These are phyloP conservation scores for Colletotrichum australisinense DNA, from an alignment of 2,329 filamentous ascomycete genomes.

Conservation along the genomic window DNA sequence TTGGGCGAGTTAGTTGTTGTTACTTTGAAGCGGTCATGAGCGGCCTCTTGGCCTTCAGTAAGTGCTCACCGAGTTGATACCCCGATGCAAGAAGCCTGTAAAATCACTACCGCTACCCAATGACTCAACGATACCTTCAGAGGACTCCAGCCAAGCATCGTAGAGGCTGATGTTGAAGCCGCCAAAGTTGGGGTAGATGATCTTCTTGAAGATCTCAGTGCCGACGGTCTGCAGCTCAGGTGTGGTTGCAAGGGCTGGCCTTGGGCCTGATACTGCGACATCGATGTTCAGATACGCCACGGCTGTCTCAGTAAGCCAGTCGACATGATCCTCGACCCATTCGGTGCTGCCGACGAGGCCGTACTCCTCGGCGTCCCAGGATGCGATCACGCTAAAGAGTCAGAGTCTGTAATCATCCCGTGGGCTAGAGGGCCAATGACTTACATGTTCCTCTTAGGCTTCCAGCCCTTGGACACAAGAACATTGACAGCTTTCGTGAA, in stretches of 20 bases:
- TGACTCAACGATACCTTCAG: conserved; percentile 55
- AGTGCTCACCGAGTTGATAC: conserved; percentile 51
- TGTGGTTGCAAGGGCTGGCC: conserved; percentile 68
- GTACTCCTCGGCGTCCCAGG: conserved; percentile 82
- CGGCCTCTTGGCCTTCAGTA: conserved; percentile 36
- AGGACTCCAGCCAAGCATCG: conserved; percentile 52
- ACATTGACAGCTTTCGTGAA: conserved; percentile 78
- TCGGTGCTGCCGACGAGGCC: conserved; percentile 84
- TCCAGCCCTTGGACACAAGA: conserved; percentile 80
- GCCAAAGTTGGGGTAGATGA: conserved; percentile 71
- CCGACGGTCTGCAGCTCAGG: conserved; percentile 76
- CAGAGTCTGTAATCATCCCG: neutral
- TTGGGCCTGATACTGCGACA: conserved; percentile 69
- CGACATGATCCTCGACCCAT: conserved; percentile 86
- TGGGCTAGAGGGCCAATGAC: neutral
- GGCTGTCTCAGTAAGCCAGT: conserved; percentile 78
- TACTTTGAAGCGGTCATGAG: conserved; percentile 36
- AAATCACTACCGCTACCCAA: conserved; percentile 76
- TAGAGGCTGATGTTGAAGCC: conserved; percentile 52
- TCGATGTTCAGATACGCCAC: conserved; percentile 87
- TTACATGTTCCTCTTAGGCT: conserved; percentile 73
- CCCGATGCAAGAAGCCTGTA: conserved; percentile 72
- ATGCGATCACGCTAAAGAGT: conserved; percentile 73
- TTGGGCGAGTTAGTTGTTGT: conserved; percentile 47
- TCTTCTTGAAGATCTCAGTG: conserved; percentile 68